Percentiles rank a stretch among this genome's conserved stretches.
Evolutionary conservation across 768 basidiomycete genomes (phyloP).

Genomic region (Hygrophorus russula): DNA sequence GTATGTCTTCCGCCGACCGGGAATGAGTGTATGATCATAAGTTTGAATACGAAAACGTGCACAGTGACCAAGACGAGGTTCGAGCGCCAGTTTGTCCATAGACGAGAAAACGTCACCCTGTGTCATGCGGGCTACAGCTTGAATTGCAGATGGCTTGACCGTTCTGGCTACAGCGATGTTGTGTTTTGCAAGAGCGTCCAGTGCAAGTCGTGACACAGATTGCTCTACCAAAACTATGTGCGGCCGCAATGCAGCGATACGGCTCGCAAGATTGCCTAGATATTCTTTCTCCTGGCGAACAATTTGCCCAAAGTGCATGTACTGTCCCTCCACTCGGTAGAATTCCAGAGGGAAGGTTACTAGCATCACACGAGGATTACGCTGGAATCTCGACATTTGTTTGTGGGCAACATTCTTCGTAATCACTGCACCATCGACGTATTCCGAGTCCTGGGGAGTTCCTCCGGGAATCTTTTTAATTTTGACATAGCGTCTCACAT

Average conservation of each 20-base stretch:
- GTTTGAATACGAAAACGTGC: conserved; percentile 80
- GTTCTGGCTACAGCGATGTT: conserved; percentile 86
- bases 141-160: conserved; percentile 81
- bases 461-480: conserved; percentile 99
- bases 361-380: conserved; percentile 90
- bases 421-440: conserved; percentile 92
- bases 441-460: conserved; percentile 85
- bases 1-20: conserved; percentile 89
- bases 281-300: conserved; percentile 91
- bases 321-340: conserved; percentile 84
- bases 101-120: conserved; percentile 93
- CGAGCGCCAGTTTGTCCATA: conserved; percentile 85
- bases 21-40: conserved; percentile 88
- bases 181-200: conserved; percentile 75
- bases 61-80: conserved; percentile 86
- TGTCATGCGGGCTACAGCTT: conserved; percentile 86
- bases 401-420: conserved; percentile 98
- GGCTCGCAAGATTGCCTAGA: conserved; percentile 73
- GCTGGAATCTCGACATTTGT: conserved; percentile 73
- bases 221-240: conserved; percentile 89
- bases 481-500: conserved; percentile 90
- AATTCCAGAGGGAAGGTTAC: conserved; percentile 94
- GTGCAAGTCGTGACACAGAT: conserved; percentile 80
- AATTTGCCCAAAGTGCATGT: conserved; percentile 86
- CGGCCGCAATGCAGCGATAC: conserved; percentile 85